Evolutionary conservation across 2,329 filamentous ascomycete genomes (phyloP).

Genomic region (Bipolaris bicolor): DNA sequence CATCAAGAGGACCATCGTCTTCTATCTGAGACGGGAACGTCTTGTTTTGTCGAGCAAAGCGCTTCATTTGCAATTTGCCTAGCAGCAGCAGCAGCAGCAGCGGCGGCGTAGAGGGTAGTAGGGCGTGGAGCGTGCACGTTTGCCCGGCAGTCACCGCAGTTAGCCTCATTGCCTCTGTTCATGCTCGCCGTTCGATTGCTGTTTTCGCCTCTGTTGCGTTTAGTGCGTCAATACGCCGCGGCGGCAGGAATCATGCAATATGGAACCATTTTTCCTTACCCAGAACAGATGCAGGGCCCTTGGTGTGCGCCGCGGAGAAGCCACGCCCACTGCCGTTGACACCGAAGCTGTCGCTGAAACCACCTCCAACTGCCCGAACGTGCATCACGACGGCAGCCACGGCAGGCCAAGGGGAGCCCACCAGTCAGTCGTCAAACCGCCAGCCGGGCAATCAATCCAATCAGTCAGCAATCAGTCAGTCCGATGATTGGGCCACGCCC

Average conservation of each 20-base stretch:
- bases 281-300: not conserved
- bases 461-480: too few relatives aligned
- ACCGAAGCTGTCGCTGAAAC: constrained; percentile 5
- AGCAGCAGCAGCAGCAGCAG: not conserved
- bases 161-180: constrained; percentile 1
- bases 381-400: constrained; percentile 8
- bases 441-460: too few relatives aligned
- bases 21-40: constrained; percentile 32
- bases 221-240: constrained; percentile 7
- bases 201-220: constrained; percentile 3
- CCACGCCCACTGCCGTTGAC: too few relatives aligned
- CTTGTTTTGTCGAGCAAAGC: constrained; percentile 18
- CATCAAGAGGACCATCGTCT: constrained; percentile 13
- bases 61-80: constrained; percentile 12
- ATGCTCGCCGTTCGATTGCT: not conserved
- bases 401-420: not conserved
- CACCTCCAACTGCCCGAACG: constrained; percentile 8
- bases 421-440: too few relatives aligned
- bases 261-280: not conserved
- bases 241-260: constrained; percentile 3
- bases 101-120: not conserved
- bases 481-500: too few relatives aligned
- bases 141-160: constrained; percentile 1
- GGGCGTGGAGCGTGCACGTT: not conserved
- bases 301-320: not conserved